Percentiles rank a stretch among this genome's conserved stretches.
These are phyloP conservation scores for Bipolaris victoriae DNA, from an alignment of 2,329 filamentous ascomycete genomes.

Conservation along the genomic window DNA sequence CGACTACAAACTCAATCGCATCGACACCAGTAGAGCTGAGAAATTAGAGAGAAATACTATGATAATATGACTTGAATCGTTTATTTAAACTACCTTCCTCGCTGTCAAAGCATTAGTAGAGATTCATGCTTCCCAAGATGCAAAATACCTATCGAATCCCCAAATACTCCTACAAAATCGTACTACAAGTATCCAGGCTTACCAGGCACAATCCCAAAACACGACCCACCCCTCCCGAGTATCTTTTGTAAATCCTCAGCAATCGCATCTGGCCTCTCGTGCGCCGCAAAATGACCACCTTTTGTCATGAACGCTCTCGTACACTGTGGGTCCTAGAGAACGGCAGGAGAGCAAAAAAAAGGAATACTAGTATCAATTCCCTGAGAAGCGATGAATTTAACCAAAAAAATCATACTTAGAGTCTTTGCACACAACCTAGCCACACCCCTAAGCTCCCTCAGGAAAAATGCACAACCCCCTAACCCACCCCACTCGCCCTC, in stretches of 20 bases:
- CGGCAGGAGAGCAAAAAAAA: not conserved
- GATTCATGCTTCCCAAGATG: too few relatives aligned
- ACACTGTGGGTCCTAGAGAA: constrained; percentile 58
- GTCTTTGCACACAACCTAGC: constrained; percentile 65
- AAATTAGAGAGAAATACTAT: too few relatives aligned
- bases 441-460: constrained; percentile 61
- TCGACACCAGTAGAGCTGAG: not conserved
- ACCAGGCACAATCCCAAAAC: constrained; percentile 43
- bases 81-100: too few relatives aligned
- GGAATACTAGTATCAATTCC: not conserved
- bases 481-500: constrained; percentile 44
- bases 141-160: too few relatives aligned
- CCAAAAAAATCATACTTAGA: constrained; percentile 51
- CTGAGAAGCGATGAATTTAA: not conserved
- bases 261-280: constrained; percentile 62
- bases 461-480: constrained; percentile 64
- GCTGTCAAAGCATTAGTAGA: too few relatives aligned
- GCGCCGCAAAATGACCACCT: constrained; percentile 68
- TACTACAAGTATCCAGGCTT: constrained; percentile 32
- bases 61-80: too few relatives aligned
- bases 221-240: constrained; percentile 58
- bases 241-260: constrained; percentile 62
- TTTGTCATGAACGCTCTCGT: constrained; percentile 57
- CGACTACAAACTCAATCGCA: not conserved
- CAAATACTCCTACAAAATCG: too few relatives aligned